phyloP scores from a whole-genome alignment of 2,329 filamentous ascomycete genomes.

The Alternaria brassicicola region DNA sequence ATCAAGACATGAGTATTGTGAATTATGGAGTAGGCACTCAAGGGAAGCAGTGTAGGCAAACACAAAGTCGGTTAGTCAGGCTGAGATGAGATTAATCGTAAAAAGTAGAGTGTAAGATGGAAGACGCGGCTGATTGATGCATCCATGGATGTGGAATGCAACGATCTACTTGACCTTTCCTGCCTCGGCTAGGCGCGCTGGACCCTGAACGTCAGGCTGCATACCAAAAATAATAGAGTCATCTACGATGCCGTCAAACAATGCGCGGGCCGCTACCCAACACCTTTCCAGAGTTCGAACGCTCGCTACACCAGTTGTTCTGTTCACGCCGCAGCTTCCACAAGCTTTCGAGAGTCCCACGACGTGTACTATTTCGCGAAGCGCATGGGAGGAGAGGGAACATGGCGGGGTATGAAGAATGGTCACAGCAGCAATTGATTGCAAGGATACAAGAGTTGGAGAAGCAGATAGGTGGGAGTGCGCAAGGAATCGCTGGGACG shows the following conservation, averaged over 20 bases:
- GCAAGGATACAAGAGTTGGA: conserved; percentile 43
- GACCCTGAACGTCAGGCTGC: conserved; percentile 36
- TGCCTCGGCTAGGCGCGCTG: conserved; percentile 14
- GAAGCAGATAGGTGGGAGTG: conserved; percentile 15
- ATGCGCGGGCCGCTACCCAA: conserved; percentile 38
- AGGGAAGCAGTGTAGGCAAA: neutral
- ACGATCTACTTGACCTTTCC: neutral
- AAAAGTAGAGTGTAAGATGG: neutral
- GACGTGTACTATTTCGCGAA: conserved; percentile 28
- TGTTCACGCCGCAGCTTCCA: conserved; percentile 39
- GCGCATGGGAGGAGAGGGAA: conserved; percentile 15
- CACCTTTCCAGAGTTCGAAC: conserved; percentile 37
- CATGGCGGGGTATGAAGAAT: conserved; percentile 41
- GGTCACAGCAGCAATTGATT: conserved; percentile 45
- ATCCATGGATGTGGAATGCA: neutral
- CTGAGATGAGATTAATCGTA: neutral
- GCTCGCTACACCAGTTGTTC: conserved; percentile 35
- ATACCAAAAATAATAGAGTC: conserved; percentile 36
- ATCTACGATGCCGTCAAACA: conserved; percentile 21
- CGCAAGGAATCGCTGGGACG: neutral
- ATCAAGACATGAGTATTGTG: neutral
- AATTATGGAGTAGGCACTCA: neutral
- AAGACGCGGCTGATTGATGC: neutral
- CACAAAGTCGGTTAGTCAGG: too few species aligned
- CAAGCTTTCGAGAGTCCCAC: conserved; percentile 42